phyloP scores from a whole-genome alignment of 495 filamentous ascomycete species.

The Durotheca rogersii region DNA sequence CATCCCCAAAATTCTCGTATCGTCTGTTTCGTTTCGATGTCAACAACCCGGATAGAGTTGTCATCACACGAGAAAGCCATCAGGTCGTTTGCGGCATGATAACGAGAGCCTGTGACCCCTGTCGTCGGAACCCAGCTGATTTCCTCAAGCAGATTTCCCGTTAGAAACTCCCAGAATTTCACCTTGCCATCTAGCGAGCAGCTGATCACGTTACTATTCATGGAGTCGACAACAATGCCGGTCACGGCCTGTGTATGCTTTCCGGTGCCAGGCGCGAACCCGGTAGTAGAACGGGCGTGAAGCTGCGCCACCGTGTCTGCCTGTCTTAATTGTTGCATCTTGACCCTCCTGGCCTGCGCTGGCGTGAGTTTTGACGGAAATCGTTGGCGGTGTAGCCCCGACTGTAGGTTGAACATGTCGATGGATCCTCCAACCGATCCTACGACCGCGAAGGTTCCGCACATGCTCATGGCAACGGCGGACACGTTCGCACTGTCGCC shows the following conservation, averaged over 20 bases:
- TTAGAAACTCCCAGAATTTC: constrained; percentile 95
- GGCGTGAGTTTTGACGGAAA: constrained; percentile 73
- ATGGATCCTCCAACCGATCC: constrained; percentile 80
- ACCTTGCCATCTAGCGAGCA: constrained; percentile 90
- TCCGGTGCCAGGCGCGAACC: constrained; percentile 50
- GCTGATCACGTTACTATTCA: constrained; percentile 81
- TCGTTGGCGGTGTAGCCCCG: constrained; percentile 77
- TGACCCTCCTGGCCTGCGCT: constrained; percentile 62
- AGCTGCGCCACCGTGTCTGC: constrained; percentile 52
- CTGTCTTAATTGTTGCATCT: constrained; percentile 53
- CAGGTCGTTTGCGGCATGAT: constrained; percentile 78
- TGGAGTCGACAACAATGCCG: constrained; percentile 76
- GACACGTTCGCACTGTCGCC: constrained; percentile 81
- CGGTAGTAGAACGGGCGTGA: constrained; percentile 39
- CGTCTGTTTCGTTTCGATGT: constrained; percentile 84
- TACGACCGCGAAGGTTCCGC: constrained; percentile 91
- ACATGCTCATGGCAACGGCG: constrained; percentile 82
- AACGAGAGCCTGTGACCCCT: constrained; percentile 72
- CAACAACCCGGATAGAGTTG: constrained; percentile 80
- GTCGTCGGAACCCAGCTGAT: constrained; percentile 83
- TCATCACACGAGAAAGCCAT: constrained; percentile 90
- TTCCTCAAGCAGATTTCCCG: constrained; percentile 73
- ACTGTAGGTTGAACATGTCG: constrained; percentile 96
- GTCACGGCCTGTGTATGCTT: constrained; percentile 82
- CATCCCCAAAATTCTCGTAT: constrained; percentile 93